A percentile compares a stretch with the other conserved stretches of the same genome.
Conservation (phyloP, 495 filamentous ascomycete species). For the Xylaria palmicola region DNA sequence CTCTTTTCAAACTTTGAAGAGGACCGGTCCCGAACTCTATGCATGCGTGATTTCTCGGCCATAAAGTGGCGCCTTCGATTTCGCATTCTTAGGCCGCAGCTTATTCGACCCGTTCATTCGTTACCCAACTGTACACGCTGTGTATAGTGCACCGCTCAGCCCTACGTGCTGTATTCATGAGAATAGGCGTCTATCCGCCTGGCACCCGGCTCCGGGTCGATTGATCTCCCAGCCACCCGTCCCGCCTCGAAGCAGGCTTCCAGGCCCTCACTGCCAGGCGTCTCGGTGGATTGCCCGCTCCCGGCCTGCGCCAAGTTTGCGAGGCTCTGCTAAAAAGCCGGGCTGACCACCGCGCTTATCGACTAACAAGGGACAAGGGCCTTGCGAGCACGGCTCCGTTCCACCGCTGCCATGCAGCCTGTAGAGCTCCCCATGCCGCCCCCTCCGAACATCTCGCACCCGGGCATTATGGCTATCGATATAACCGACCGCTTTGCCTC, state of each 20-base stretch:
- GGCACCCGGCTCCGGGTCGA: not conserved
- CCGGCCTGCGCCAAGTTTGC: not conserved
- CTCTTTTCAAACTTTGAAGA: too few species aligned
- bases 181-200: too few species aligned
- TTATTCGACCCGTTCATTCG: too few species aligned
- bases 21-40: too few species aligned
- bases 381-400: not conserved
- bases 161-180: too few species aligned
- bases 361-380: not conserved
- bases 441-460: conserved; percentile 40
- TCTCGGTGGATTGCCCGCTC: not conserved
- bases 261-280: not conserved
- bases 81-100: too few species aligned
- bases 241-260: not conserved
- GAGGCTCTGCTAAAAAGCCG: not conserved
- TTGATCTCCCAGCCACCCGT: not conserved
- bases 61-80: too few species aligned
- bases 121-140: too few species aligned
- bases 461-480: conserved; percentile 61
- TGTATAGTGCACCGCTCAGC: too few species aligned
- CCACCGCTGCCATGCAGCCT: conserved; percentile 21
- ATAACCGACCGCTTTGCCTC: conserved; percentile 74
- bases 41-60: too few species aligned
- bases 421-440: conserved; percentile 17
- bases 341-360: not conserved